Percentiles rank a stretch among this genome's conserved stretches.
phyloP scores from a whole-genome alignment of 306 rosid genomes.

The Fragaria iinumae region DNA sequence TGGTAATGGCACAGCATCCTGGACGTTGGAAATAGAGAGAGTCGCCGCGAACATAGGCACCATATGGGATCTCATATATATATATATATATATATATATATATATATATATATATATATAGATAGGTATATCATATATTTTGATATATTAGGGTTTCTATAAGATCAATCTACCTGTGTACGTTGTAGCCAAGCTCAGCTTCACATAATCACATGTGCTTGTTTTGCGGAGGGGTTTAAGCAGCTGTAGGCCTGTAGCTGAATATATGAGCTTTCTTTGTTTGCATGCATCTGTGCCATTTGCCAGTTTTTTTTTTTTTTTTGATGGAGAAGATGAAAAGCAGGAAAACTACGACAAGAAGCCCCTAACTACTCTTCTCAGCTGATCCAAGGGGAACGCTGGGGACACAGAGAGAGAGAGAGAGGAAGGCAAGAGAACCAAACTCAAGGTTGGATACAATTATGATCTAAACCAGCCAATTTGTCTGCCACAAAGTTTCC shows the following conservation, averaged over 20 bases:
- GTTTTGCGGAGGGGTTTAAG: constrained; percentile 51
- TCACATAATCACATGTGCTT: constrained; percentile 50
- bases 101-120: background rate
- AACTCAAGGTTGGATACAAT: too few species aligned
- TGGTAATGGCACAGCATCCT: constrained; percentile 1
- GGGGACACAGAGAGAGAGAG: too few species aligned
- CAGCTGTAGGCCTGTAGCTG: background rate
- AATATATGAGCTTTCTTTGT: background rate
- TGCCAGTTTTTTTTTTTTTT: background rate
- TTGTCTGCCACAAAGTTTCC: too few species aligned
- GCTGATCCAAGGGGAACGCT: too few species aligned
- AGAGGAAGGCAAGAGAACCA: too few species aligned
- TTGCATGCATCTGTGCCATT: background rate
- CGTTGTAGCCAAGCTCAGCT: constrained; percentile 18
- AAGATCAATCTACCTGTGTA: constrained; percentile 15
- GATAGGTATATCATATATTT: constrained; percentile 15
- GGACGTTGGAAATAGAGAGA: constrained; percentile 26
- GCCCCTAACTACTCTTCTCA: too few species aligned
- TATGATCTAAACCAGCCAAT: too few species aligned
- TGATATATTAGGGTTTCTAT: background rate
- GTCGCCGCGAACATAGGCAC: constrained; percentile 46
- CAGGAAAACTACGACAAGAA: too few species aligned
- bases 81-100: background rate
- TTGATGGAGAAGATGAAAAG: too few species aligned
- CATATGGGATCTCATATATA: constrained; percentile 29